phyloP scores from a whole-genome alignment of 2,329 filamentous ascomycete genomes.

The Didymella lethalis region DNA sequence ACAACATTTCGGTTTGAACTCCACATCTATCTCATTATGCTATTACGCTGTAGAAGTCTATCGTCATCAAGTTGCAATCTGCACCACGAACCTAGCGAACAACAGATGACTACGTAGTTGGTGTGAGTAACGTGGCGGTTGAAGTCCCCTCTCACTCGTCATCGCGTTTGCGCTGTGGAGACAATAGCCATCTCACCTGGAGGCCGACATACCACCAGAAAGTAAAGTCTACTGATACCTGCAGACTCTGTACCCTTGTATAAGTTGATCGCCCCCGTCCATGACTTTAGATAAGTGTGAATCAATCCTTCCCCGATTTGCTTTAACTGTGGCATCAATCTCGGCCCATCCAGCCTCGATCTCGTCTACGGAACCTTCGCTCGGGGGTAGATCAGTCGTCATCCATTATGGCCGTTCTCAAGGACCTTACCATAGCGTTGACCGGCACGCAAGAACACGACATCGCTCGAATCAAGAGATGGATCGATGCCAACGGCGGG shows the following conservation, averaged over 20 bases:
- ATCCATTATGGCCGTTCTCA: conserved; percentile 55
- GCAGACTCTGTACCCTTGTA: background rate
- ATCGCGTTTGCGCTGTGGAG: background rate
- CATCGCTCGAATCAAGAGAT: conserved; percentile 66
- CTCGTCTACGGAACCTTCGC: background rate
- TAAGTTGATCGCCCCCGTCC: background rate
- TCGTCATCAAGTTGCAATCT: background rate
- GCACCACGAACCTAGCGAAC: background rate
- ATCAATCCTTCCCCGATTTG: background rate
- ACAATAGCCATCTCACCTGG: conserved; percentile 23
- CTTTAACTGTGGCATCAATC: background rate
- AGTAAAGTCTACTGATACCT: conserved; percentile 17
- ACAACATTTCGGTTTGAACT: background rate
- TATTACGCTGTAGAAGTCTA: background rate
- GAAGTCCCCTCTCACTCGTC: conserved; percentile 24
- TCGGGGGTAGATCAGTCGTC: background rate
- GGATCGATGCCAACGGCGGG: conserved; percentile 71
- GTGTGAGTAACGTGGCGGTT: background rate
- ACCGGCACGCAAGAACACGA: conserved; percentile 64
- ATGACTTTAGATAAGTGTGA: background rate
- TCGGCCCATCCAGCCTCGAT: background rate
- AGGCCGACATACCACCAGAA: conserved; percentile 12
- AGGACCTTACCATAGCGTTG: conserved; percentile 62
- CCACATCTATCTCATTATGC: background rate
- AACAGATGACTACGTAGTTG: no score